phyloP scores from a whole-genome alignment of 2,329 filamentous ascomycete species.

The Aspergillus intermedius region DNA sequence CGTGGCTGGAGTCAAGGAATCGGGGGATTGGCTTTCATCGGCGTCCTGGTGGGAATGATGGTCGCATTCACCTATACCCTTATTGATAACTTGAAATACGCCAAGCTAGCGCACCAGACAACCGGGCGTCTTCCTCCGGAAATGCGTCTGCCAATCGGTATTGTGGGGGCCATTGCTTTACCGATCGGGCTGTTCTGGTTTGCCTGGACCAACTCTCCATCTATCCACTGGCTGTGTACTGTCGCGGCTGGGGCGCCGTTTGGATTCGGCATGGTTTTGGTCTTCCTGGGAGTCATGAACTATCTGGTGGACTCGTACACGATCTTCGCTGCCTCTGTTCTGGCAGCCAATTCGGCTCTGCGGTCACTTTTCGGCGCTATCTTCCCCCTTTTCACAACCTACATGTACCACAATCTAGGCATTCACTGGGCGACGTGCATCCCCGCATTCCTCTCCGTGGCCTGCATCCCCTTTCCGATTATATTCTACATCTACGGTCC shows the following conservation, averaged over 20 bases:
- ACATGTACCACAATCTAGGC: conserved; percentile 40
- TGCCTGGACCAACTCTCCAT: conserved; percentile 50
- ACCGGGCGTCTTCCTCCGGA: conserved; percentile 45
- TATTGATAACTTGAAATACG: conserved; percentile 30
- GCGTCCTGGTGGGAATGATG: conserved; percentile 36
- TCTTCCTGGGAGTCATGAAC: conserved; percentile 36
- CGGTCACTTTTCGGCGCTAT: conserved; percentile 39
- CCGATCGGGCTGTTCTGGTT: conserved; percentile 55
- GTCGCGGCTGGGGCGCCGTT: conserved; percentile 32
- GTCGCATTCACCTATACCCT: conserved; percentile 33
- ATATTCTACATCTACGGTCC: conserved; percentile 36
- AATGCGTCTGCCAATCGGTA: conserved; percentile 45
- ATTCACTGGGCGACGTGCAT: conserved; percentile 43
- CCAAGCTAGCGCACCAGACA: conserved; percentile 15
- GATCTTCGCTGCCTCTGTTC: conserved; percentile 34
- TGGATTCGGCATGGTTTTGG: conserved; percentile 36
- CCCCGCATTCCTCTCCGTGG: conserved; percentile 38
- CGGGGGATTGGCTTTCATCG: conserved; percentile 43
- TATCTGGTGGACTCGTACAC: conserved; percentile 39
- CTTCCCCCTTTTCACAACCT: conserved; percentile 41
- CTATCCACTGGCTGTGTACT: conserved; percentile 33
- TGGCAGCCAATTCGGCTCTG: conserved; percentile 39
- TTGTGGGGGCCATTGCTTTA: conserved; percentile 44
- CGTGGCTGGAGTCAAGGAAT: conserved; percentile 42
- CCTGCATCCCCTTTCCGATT: conserved; percentile 36